Base-by-base conservation (phyloP, 441 rosid genomes). In the Croton setiger region DNA sequence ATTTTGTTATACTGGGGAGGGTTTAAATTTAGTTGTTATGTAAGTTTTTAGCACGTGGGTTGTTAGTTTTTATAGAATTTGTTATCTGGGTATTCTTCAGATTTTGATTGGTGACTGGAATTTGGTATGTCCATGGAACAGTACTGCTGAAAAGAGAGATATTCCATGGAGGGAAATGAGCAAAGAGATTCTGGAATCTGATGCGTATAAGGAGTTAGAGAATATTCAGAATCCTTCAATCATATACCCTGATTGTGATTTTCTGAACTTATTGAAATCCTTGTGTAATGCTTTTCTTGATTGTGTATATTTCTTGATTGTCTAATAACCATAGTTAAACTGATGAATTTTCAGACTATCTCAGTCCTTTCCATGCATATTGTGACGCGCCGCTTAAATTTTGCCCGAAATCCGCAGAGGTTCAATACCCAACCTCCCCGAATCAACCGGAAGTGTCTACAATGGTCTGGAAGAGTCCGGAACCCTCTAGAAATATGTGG, bases 341-440 rank as follows among this genome's bases (percentile, higher is more conserved):
- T 56, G 37, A 49, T 37, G 62, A 20, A 59, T 27, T 76, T 69
- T 69, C 84, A 86, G 91, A 86, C 76, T 87, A 85, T 76, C 72
- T 83, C 55, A 84, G 72, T 76, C 87, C 91, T 71, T 87, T 87
- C 80, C 91, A 87, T 77, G 91, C 87, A 36, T 87, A 87, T n/a
- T n/a, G n/a, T n/a, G n/a, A n/a, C n/a, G n/a, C n/a, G n/a, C n/a
- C n/a, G n/a, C n/a, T n/a, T n/a, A n/a, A n/a, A n/a, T n/a, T n/a
- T n/a, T n/a, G n/a, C n/a, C n/a, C n/a, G n/a, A n/a, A n/a, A n/a
- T n/a, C n/a, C n/a, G n/a, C n/a, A n/a, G n/a, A n/a, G n/a, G n/a
- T n/a, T n/a, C n/a, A n/a, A n/a, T n/a, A n/a, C n/a, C n/a, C n/a
- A n/a, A n/a, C n/a, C n/a, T n/a, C n/a, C n/a, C n/a, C n/a, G n/a